Evolutionary conservation across 106 monocot species (phyloP).

Genomic region (Dactylorhiza incarnata): DNA sequence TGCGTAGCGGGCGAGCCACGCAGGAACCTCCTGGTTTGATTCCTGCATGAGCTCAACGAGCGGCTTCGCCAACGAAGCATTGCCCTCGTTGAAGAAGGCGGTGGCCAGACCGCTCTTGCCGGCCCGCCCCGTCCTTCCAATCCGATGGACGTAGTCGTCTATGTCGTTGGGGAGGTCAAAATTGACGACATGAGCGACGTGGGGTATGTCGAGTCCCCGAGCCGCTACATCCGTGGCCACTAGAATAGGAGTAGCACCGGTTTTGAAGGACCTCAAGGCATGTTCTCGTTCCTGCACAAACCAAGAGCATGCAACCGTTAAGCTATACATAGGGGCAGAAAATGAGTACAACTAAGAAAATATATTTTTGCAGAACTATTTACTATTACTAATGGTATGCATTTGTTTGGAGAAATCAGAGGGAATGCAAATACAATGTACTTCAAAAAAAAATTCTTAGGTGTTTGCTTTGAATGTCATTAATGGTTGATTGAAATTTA

Average conservation of each 20-base stretch:
- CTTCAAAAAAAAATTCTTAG: too few relatives aligned
- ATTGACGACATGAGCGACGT: constrained; percentile 65
- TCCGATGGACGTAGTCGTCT: constrained; percentile 65
- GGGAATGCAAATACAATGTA: too few relatives aligned
- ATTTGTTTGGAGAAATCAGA: too few relatives aligned
- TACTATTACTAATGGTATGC: too few relatives aligned
- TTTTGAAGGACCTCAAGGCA: constrained; percentile 67
- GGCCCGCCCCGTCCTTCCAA: constrained; percentile 65
- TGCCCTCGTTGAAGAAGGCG: constrained; percentile 66
- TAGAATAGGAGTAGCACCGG: constrained; percentile 46
- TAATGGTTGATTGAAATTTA: too few relatives aligned
- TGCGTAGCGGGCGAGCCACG: constrained; percentile 47
- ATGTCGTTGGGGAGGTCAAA: constrained; percentile 73
- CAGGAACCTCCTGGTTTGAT: constrained; percentile 63
- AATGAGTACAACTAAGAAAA: too few relatives aligned
- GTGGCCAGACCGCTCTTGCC: constrained; percentile 57
- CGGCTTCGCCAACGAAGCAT: constrained; percentile 32
- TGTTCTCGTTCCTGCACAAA: constrained; percentile 44
- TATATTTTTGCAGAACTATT: too few relatives aligned
- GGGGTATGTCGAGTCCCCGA: constrained; percentile 66
- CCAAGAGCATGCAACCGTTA: too few relatives aligned
- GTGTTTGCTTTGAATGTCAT: too few relatives aligned
- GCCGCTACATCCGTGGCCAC: constrained; percentile 69
- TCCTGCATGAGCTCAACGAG: constrained; percentile 60
- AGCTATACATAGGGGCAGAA: too few relatives aligned